These are phyloP conservation scores for Acer negundo DNA, from an alignment of 345 rosid genomes.

Conservation along the genomic window DNA sequence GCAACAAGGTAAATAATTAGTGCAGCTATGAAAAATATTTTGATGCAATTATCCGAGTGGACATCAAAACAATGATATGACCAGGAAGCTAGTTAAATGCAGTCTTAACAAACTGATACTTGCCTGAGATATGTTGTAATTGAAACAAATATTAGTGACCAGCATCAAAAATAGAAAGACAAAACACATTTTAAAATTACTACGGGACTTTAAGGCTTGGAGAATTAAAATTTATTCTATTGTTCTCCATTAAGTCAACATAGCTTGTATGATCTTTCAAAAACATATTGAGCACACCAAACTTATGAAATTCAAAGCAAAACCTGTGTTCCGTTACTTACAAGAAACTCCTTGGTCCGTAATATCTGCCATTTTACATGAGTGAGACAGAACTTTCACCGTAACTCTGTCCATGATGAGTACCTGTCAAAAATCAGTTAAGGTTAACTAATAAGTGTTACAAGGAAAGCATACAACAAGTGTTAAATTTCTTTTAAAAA, in stretches of 20 bases:
- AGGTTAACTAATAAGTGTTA: constrained; percentile 1
- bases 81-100: neutral
- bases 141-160: neutral
- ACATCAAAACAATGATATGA: neutral
- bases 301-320: neutral
- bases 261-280: neutral
- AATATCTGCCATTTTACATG: constrained; percentile 93
- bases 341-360: constrained; percentile 96
- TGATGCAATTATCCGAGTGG: neutral
- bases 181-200: neutral
- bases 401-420: constrained; percentile 94
- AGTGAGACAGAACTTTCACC: constrained; percentile 81
- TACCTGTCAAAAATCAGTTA: constrained; percentile 44
- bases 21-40: neutral
- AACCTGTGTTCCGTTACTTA: constrained; percentile 33
- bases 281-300: neutral
- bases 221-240: neutral
- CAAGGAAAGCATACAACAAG: neutral
- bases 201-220: neutral
- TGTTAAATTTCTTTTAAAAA: neutral
- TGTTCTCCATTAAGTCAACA: neutral
- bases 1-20: constrained; percentile 22
- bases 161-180: neutral
- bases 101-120: neutral
- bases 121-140: neutral